Conservation (phyloP, 148 eudicot genomes). For the Amaranthus palmeri region DNA sequence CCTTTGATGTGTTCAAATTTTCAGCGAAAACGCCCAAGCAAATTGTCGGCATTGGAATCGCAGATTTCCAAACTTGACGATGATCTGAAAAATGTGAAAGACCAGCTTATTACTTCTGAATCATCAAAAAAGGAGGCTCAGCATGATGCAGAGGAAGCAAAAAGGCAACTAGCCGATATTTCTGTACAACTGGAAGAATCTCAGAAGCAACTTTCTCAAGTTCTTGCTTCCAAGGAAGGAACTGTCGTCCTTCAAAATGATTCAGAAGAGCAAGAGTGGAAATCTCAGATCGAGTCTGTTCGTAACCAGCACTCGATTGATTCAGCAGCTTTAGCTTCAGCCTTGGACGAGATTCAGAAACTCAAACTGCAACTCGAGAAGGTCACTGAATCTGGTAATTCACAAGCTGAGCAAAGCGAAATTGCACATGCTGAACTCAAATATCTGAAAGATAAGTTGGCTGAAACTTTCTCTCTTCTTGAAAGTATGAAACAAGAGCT, state of each 20-base stretch:
- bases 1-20: neutral
- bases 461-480: slow-evolving; percentile 39
- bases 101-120: slow-evolving; percentile 52
- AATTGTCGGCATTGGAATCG: slow-evolving; percentile 60
- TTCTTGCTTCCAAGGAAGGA: slow-evolving; percentile 35
- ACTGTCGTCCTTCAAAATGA: slow-evolving; percentile 29
- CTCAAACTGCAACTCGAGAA: slow-evolving; percentile 51
- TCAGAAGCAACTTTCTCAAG: slow-evolving; percentile 45
- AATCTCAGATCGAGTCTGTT: slow-evolving; percentile 36
- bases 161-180: slow-evolving; percentile 47
- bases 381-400: slow-evolving; percentile 39
- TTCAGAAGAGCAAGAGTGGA: slow-evolving; percentile 32
- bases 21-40: slow-evolving; percentile 66
- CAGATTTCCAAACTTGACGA: slow-evolving; percentile 76
- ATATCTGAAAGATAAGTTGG: slow-evolving; percentile 49
- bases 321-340: slow-evolving; percentile 44
- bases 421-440: slow-evolving; percentile 40
- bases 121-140: slow-evolving; percentile 53
- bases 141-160: slow-evolving; percentile 56
- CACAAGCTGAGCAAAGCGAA: slow-evolving; percentile 32
- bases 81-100: slow-evolving; percentile 63
- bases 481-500: slow-evolving; percentile 67
- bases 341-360: slow-evolving; percentile 50
- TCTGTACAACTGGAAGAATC: slow-evolving; percentile 60
- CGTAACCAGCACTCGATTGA: slow-evolving; percentile 34